Evolutionary conservation across 1,139 yeast genomes (phyloP).

Genomic region (Meyerozyma smithsonii): DNA sequence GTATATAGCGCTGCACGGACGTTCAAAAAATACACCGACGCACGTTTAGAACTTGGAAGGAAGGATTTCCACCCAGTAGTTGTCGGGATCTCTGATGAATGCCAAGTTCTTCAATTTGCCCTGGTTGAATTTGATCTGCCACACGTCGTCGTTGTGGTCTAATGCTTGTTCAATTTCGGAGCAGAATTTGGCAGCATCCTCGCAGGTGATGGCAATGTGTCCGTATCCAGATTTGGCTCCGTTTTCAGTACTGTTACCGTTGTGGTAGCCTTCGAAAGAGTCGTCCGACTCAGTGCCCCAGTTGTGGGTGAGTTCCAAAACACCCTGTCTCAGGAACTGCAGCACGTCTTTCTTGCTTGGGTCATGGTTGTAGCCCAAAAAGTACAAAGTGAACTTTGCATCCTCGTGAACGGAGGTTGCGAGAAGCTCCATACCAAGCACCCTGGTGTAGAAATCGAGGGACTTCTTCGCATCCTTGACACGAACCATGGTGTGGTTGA

Average conservation of each 20-base stretch:
- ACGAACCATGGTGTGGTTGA: conserved; percentile 93
- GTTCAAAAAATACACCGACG: neutral
- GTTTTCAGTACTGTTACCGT: conserved; percentile 58
- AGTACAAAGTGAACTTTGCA: conserved; percentile 82
- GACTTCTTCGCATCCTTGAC: conserved; percentile 80
- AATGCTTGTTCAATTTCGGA: conserved; percentile 39
- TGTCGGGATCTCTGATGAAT: conserved; percentile 87
- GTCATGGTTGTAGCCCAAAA: conserved; percentile 61
- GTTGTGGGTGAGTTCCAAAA: conserved; percentile 87
- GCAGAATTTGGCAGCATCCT: conserved; percentile 57
- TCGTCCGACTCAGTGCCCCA: conserved; percentile 88
- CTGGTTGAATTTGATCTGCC: conserved; percentile 51
- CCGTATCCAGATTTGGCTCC: conserved; percentile 79
- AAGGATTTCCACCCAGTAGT: conserved; percentile 75
- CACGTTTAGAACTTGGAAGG: neutral
- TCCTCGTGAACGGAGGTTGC: conserved; percentile 50
- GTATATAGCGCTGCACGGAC: too few relatives aligned
- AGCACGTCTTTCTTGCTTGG: conserved; percentile 28
- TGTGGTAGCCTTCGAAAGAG: conserved; percentile 69
- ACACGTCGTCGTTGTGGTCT: conserved; percentile 28
- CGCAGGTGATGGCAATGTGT: conserved; percentile 73
- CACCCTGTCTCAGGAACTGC: conserved; percentile 52
- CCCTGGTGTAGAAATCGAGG: conserved; percentile 68
- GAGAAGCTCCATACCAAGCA: conserved; percentile 74
- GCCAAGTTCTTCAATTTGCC: conserved; percentile 57